Percentiles rank a stretch among this genome's conserved stretches.
phyloP scores from a whole-genome alignment of 345 rosid species.

The Aurinia saxatilis region DNA sequence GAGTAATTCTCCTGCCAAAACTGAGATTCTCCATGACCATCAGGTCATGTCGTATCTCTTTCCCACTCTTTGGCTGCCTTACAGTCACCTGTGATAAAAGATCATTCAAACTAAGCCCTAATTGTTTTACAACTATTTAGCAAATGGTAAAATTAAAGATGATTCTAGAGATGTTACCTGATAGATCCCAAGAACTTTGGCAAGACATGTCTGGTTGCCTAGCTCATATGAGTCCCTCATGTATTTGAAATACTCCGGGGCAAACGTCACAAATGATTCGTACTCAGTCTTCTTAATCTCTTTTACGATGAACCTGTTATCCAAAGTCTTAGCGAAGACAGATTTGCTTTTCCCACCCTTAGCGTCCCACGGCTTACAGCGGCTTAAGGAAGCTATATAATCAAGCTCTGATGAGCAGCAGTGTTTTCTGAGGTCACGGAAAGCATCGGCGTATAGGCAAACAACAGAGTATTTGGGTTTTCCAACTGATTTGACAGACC shows the following conservation, averaged over 20 bases:
- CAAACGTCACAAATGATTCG: conserved; percentile 83
- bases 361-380: conserved; percentile 92
- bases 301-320: conserved; percentile 82
- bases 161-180: conserved; percentile 44
- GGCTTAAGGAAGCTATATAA: conserved; percentile 79
- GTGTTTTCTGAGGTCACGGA: conserved; percentile 60
- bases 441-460: conserved; percentile 65
- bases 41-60: conserved; percentile 75
- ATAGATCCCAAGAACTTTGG: conserved; percentile 92
- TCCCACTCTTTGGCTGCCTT: conserved; percentile 72
- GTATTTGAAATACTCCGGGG: conserved; percentile 73
- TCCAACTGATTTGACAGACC: conserved; percentile 48
- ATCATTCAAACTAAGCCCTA: background rate
- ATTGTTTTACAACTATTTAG: background rate
- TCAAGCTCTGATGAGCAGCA: conserved; percentile 78
- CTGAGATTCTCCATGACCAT: conserved; percentile 98
- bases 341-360: conserved; percentile 97
- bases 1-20: conserved; percentile 59
- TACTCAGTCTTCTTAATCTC: conserved; percentile 92
- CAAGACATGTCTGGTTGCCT: conserved; percentile 91
- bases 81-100: conserved; percentile 49
- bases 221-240: conserved; percentile 60
- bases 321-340: conserved; percentile 79
- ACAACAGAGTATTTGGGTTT: conserved; percentile 76
- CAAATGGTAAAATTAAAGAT: background rate